Evolutionary conservation across 495 filamentous ascomycete species (phyloP).

Genomic region (Talaromyces ruber): DNA sequence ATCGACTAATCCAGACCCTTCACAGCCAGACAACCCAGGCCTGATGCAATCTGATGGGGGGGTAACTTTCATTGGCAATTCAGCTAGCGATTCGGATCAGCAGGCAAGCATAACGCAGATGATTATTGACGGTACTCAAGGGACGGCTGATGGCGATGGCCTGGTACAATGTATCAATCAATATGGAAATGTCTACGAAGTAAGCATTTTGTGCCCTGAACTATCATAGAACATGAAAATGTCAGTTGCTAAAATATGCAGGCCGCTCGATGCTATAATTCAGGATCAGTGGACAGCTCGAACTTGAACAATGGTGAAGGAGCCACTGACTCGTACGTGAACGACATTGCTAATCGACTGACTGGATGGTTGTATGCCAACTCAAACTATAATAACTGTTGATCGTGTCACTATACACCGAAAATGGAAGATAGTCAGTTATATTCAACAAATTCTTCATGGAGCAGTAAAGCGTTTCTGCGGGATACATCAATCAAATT

Average conservation of each 20-base stretch:
- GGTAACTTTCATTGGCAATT: constrained; percentile 9
- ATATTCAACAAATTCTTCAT: background rate
- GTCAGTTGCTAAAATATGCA: background rate
- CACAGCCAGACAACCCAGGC: constrained; percentile 21
- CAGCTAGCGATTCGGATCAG: constrained; percentile 9
- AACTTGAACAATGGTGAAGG: constrained; percentile 21
- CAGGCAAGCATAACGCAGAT: constrained; percentile 23
- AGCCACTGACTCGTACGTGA: constrained; percentile 27
- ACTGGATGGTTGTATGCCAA: constrained; percentile 21
- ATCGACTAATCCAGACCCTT: constrained; percentile 8
- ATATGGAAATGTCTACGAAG: constrained; percentile 24
- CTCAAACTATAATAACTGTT: constrained; percentile 7
- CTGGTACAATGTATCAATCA: constrained; percentile 23
- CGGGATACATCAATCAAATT: background rate
- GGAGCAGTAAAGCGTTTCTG: background rate
- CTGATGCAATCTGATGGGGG: constrained; percentile 28
- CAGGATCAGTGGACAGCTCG: constrained; percentile 19
- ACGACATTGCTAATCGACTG: constrained; percentile 29
- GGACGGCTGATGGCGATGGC: constrained; percentile 21
- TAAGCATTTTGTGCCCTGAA: background rate
- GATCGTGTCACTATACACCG: background rate
- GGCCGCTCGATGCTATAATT: constrained; percentile 26
- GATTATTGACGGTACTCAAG: constrained; percentile 27
- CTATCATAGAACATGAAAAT: constrained; percentile 11
- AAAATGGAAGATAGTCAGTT: background rate